These are phyloP conservation scores for Tuber magnatum DNA, from an alignment of 495 filamentous ascomycete genomes.

Conservation along the genomic window DNA sequence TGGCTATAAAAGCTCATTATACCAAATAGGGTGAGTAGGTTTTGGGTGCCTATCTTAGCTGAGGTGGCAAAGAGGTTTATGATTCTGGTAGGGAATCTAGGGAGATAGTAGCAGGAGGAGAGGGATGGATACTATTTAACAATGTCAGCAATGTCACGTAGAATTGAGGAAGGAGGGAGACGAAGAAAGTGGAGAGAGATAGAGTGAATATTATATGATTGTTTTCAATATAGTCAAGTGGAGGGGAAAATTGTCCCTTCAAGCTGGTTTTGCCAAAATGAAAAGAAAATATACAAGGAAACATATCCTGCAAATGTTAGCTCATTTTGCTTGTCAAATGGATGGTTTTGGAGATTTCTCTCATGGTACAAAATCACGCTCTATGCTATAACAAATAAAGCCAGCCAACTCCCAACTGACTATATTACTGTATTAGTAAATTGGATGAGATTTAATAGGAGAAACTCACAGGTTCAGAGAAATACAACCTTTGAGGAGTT, in stretches of 20 bases:
- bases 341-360: slow-evolving; percentile 8
- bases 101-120: background rate
- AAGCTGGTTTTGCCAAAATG: slow-evolving; percentile 4
- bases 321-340: slow-evolving; percentile 9
- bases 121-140: no score
- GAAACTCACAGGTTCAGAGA: slow-evolving; percentile 1
- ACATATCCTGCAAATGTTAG: background rate
- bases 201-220: background rate
- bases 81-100: background rate
- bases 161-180: background rate
- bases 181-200: background rate
- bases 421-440: slow-evolving; percentile 8
- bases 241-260: background rate
- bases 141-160: background rate
- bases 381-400: slow-evolving; percentile 4
- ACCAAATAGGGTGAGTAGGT: background rate
- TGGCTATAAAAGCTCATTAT: background rate
- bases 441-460: slow-evolving; percentile 6
- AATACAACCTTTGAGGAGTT: background rate
- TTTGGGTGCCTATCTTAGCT: background rate
- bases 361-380: slow-evolving; percentile 6
- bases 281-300: background rate
- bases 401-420: background rate
- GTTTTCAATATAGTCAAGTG: background rate
- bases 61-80: background rate